phyloP scores from a whole-genome alignment of 139 green algal species.

The Chlorella sp. region DNA sequence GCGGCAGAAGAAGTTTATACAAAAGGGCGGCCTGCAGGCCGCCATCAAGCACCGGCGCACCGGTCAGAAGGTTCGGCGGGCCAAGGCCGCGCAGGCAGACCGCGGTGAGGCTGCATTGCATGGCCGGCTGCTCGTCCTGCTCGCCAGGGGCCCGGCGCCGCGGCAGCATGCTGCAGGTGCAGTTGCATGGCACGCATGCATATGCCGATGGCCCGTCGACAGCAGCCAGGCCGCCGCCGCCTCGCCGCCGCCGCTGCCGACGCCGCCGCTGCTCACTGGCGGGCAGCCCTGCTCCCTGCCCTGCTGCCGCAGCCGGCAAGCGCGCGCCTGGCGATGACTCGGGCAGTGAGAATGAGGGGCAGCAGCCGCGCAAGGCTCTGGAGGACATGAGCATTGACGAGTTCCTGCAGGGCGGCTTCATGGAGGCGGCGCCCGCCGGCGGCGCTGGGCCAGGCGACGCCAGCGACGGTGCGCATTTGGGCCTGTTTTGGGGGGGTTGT shows the following conservation, averaged over 20 bases:
- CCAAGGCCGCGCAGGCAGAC: not conserved
- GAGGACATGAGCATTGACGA: conserved; percentile 47
- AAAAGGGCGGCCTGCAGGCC: not conserved
- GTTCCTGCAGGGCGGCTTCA: conserved; percentile 40
- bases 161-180: no score
- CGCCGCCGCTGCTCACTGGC: not conserved
- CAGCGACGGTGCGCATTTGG: not conserved
- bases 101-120: not conserved
- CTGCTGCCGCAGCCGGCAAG: conserved; percentile 10
- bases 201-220: not conserved
- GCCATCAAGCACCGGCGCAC: conserved; percentile 4
- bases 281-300: no score
- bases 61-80: not conserved
- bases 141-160: no score
- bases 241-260: not conserved
- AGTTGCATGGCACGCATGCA: not conserved
- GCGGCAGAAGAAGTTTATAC: conserved; percentile 14
- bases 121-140: no score
- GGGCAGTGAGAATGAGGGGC: not conserved
- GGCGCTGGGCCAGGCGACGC: not conserved
- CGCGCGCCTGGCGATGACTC: not conserved
- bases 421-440: not conserved
- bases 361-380: conserved; percentile 9
- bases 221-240: not conserved
- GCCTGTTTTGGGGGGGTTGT: not conserved